Conservation (phyloP, 805 yeast genomes). For the Myxozyma monticola region DNA sequence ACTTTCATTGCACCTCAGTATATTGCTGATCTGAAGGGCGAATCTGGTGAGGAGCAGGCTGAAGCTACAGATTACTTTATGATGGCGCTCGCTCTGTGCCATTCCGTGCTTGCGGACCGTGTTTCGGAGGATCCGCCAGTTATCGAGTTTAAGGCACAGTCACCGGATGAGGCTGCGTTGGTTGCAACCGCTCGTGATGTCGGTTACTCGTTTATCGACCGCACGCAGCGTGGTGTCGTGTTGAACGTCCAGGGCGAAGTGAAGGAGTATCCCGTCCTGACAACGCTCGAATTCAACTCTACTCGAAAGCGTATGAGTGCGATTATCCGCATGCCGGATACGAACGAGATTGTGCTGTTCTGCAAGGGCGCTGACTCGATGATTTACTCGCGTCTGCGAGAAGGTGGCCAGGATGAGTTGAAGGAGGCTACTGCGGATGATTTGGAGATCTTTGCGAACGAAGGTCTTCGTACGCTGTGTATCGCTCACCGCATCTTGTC, state of each 20-base stretch:
- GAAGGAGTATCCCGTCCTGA: conserved; percentile 51
- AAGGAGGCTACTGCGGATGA: conserved; percentile 60
- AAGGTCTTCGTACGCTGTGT: conserved; percentile 76
- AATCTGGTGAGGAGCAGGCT: conserved; percentile 46
- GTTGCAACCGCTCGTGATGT: conserved; percentile 75
- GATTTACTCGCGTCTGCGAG: conserved; percentile 51
- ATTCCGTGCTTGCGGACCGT: conserved; percentile 68
- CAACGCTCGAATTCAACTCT: conserved; percentile 64
- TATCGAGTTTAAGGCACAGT: conserved; percentile 68
- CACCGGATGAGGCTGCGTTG: conserved; percentile 81
- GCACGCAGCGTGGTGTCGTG: conserved; percentile 51
- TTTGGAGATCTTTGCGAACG: conserved; percentile 68
- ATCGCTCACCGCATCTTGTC: conserved; percentile 59
- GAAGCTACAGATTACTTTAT: conserved; percentile 57
- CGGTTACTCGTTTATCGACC: conserved; percentile 62
- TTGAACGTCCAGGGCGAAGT: conserved; percentile 49
- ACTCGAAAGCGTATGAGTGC: conserved; percentile 79
- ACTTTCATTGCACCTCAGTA: conserved; percentile 66
- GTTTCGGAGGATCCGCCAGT: conserved; percentile 42
- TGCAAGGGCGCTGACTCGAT: conserved; percentile 79
- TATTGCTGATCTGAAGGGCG: conserved; percentile 52
- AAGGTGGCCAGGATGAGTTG: conserved; percentile 46
- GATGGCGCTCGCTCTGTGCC: conserved; percentile 69
- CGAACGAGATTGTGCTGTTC: conserved; percentile 47
- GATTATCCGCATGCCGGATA: conserved; percentile 50